Conservation (phyloP, 2,329 filamentous ascomycete genomes). For the Clarireedia paspali region DNA sequence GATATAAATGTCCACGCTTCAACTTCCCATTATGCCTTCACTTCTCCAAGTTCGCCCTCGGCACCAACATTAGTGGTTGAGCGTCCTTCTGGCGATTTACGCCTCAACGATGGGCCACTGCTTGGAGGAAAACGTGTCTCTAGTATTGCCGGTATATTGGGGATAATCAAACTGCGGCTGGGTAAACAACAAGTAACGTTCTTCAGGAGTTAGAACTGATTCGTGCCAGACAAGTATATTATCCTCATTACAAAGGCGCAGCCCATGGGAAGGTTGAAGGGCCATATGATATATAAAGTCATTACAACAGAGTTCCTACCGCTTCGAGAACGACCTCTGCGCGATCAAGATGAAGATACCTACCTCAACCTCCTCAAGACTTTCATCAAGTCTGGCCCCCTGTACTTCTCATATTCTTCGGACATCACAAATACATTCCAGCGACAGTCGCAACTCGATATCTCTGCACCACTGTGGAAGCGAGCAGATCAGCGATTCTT, state of each 20-base stretch:
- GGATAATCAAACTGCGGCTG: slow-evolving; percentile 86
- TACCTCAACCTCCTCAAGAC: slow-evolving; percentile 78
- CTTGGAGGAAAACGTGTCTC: slow-evolving; percentile 76
- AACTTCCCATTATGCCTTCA: slow-evolving; percentile 89
- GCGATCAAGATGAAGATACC: slow-evolving; percentile 88
- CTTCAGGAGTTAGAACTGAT: slow-evolving; percentile 10
- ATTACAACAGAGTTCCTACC: slow-evolving; percentile 87
- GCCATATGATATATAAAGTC: slow-evolving; percentile 94
- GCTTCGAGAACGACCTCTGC: slow-evolving; percentile 82
- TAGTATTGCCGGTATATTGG: slow-evolving; percentile 90
- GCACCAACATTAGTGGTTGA: slow-evolving; percentile 84
- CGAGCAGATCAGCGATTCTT: slow-evolving; percentile 95
- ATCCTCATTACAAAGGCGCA: slow-evolving; percentile 93
- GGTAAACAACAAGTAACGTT: slow-evolving; percentile 45
- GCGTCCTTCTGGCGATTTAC: slow-evolving; percentile 82
- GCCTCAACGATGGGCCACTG: slow-evolving; percentile 72
- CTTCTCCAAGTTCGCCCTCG: slow-evolving; percentile 86
- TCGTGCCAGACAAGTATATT: slow-evolving; percentile 73
- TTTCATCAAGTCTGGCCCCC: slow-evolving; percentile 73
- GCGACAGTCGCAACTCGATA: slow-evolving; percentile 73
- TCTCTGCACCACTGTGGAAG: slow-evolving; percentile 73
- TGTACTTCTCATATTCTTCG: slow-evolving; percentile 98
- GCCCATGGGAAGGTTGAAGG: slow-evolving; percentile 83
- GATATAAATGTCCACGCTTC: slow-evolving; percentile 97
- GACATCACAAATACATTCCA: slow-evolving; percentile 97